phyloP scores from a whole-genome alignment of 75 land plant species.

The Selaginella tamariscina region DNA sequence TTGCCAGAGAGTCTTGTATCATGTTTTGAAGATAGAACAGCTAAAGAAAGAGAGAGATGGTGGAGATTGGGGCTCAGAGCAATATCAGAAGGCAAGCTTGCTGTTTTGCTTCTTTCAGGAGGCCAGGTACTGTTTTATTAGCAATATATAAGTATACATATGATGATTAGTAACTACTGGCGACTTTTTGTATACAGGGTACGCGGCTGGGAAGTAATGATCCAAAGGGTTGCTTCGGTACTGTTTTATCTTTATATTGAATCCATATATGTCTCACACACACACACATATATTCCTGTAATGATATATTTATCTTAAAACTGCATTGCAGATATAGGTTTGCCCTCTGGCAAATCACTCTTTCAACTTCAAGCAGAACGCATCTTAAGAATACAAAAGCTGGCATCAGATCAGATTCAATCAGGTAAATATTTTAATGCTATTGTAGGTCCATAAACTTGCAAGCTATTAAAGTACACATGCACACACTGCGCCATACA shows the following conservation, averaged over 20 bases:
- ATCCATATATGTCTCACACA: no score
- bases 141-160: no score
- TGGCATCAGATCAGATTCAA: constrained; percentile 33
- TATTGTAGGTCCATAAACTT: no score
- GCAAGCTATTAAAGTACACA: neutral
- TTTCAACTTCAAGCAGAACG: constrained; percentile 92
- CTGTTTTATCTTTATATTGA: no score
- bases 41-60: constrained; percentile 66
- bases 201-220: constrained; percentile 81
- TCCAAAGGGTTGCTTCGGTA: constrained; percentile 87
- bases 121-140: constrained; percentile 51
- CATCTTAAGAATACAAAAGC: constrained; percentile 53
- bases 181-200: constrained; percentile 35
- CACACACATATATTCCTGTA: no score
- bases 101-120: constrained; percentile 69
- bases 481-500: no score
- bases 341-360: constrained; percentile 81
- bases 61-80: constrained; percentile 77
- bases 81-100: constrained; percentile 46
- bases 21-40: constrained; percentile 40
- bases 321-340: constrained; percentile 74
- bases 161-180: neutral
- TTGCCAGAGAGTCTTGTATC: constrained; percentile 62
- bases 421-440: neutral
- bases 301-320: no score